Conservation (phyloP, 2,329 filamentous ascomycete species). For the Aspergillus caelatus region DNA sequence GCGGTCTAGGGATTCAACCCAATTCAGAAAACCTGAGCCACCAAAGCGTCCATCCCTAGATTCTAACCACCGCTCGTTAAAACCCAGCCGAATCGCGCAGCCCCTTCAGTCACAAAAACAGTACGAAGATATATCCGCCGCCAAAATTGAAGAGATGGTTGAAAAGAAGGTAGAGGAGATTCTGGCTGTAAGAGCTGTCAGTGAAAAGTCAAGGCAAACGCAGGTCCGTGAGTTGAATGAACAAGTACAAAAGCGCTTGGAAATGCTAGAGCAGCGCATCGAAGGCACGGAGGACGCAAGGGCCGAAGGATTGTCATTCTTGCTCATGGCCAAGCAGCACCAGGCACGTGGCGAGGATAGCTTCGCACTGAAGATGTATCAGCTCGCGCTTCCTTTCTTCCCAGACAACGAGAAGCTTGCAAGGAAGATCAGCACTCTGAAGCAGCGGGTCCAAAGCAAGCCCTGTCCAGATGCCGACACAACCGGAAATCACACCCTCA, state of each 20-base stretch:
- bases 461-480: constrained; percentile 20
- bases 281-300: constrained; percentile 74
- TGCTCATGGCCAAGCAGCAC: constrained; percentile 91
- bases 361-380: constrained; percentile 81
- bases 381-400: constrained; percentile 81
- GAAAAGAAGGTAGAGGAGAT: constrained; percentile 91
- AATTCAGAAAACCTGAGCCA: constrained; percentile 43
- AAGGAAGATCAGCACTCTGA: constrained; percentile 57
- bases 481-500: constrained; percentile 18
- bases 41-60: constrained; percentile 49
- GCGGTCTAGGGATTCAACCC: constrained; percentile 46
- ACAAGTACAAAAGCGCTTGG: constrained; percentile 77
- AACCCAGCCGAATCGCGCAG: constrained; percentile 45
- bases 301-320: constrained; percentile 78
- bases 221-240: constrained; percentile 65
- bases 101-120: constrained; percentile 34
- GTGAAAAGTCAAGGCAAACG: constrained; percentile 54
- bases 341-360: constrained; percentile 79
- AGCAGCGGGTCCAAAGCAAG: constrained; percentile 51
- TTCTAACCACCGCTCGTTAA: constrained; percentile 49
- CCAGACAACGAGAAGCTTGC: constrained; percentile 78
- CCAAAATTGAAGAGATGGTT: constrained; percentile 86
- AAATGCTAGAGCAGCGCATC: constrained; percentile 84
- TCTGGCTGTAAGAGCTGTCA: constrained; percentile 71
- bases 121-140: constrained; percentile 63